A percentile compares a stretch with the other conserved stretches of the same genome.
Conservation (phyloP, 441 rosid species). For the Gossypium gossypioides region DNA sequence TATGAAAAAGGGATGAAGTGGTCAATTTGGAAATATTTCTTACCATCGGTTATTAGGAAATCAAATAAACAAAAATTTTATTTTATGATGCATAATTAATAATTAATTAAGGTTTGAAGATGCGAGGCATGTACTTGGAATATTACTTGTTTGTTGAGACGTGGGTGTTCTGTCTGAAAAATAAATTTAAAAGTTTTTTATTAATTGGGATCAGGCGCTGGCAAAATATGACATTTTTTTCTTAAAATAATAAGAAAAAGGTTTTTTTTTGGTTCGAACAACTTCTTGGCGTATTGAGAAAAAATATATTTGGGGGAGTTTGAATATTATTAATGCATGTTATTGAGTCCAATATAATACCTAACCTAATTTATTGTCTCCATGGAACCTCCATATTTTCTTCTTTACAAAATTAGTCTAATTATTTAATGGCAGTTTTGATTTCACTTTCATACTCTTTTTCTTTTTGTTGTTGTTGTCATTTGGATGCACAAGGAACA, state of each 20-base stretch:
- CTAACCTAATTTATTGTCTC: background rate
- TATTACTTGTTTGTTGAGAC: background rate
- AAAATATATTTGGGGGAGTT: background rate
- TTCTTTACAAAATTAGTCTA: background rate
- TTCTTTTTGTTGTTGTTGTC: too few relatives aligned
- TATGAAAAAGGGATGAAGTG: background rate
- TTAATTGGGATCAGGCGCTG: background rate
- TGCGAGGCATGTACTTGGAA: slow-evolving; percentile 3
- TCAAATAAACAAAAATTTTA: background rate
- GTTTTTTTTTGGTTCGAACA: too few relatives aligned
- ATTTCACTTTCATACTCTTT: background rate
- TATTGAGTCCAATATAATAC: background rate
- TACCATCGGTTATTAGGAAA: background rate
- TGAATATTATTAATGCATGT: background rate
- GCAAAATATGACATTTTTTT: background rate
- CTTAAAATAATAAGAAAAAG: background rate
- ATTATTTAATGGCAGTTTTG: background rate
- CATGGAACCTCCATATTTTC: background rate
- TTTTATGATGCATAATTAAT: background rate
- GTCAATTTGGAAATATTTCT: too few relatives aligned
- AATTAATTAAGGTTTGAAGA: background rate
- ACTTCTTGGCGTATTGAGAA: background rate
- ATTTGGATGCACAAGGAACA: background rate
- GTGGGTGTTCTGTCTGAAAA: background rate
- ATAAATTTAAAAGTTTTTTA: background rate